These are phyloP conservation scores for Boechera retrofracta DNA, from an alignment of 345 rosid species.

Conservation along the genomic window DNA sequence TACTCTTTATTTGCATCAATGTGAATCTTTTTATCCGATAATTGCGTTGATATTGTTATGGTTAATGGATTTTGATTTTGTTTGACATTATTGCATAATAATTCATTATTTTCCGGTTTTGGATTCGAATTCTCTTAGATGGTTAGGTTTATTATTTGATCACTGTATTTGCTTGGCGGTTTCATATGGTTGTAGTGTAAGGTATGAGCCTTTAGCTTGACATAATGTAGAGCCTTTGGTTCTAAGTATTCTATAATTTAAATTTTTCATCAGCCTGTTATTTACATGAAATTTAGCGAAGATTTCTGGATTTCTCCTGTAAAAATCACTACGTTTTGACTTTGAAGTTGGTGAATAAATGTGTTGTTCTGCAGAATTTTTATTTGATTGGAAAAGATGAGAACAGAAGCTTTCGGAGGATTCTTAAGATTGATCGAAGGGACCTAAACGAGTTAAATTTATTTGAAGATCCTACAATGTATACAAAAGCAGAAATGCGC, in stretches of 20 bases:
- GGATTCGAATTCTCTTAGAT: slow-evolving; percentile 6
- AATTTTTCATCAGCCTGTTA: background rate
- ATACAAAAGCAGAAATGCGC: slow-evolving; percentile 60
- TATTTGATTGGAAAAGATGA: slow-evolving; percentile 89
- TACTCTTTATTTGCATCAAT: slow-evolving; percentile 1
- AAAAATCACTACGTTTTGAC: background rate
- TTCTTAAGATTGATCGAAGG: slow-evolving; percentile 75
- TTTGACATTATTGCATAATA: background rate
- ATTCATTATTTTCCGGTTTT: background rate
- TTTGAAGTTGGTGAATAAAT: background rate
- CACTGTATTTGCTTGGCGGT: slow-evolving; percentile 1
- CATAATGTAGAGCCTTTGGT: slow-evolving; percentile 34
- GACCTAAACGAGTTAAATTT: slow-evolving; percentile 65
- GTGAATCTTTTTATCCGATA: background rate
- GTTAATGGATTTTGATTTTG: background rate
- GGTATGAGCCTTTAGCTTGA: slow-evolving; percentile 34
- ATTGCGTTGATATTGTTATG: background rate
- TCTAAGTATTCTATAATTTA: slow-evolving; percentile 11
- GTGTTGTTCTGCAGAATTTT: slow-evolving; percentile 57
- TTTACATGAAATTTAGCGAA: background rate
- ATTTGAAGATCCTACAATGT: slow-evolving; percentile 63
- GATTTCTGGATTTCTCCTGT: background rate
- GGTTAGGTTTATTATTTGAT: background rate
- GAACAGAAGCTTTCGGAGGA: slow-evolving; percentile 59
- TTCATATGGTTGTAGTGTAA: slow-evolving; percentile 26